phyloP scores from a whole-genome alignment of 2,329 filamentous ascomycete species.

The Zarea fungicola region DNA sequence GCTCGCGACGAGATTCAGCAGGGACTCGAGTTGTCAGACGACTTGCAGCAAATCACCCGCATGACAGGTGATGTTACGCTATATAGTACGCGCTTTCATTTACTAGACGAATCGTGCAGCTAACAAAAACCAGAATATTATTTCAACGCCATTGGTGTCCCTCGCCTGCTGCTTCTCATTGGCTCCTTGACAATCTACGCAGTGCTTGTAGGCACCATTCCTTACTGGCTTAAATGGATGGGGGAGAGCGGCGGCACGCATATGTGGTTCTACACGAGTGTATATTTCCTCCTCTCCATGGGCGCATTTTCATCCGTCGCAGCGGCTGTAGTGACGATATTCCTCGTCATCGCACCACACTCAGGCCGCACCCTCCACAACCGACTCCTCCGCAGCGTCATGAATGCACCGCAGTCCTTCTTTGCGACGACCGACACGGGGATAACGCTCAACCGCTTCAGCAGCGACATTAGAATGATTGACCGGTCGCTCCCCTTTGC shows the following conservation, averaged over 20 bases:
- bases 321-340: constrained; percentile 11
- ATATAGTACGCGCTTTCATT: no score
- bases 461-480: constrained; percentile 15
- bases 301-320: constrained; percentile 8
- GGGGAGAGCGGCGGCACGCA: background rate
- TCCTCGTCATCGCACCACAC: constrained; percentile 3
- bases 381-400: constrained; percentile 13
- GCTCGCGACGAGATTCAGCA: background rate
- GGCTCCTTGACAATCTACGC: background rate
- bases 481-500: constrained; percentile 11
- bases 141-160: background rate
- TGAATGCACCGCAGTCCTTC: constrained; percentile 15
- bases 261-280: constrained; percentile 1
- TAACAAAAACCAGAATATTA: background rate
- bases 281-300: constrained; percentile 9
- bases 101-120: no score
- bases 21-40: background rate
- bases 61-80: background rate
- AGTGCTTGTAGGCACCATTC: background rate
- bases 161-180: background rate
- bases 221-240: constrained; percentile 1
- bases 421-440: constrained; percentile 14
- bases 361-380: constrained; percentile 9
- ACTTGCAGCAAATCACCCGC: background rate
- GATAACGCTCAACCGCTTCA: constrained; percentile 15